Evolutionary conservation across 2,329 filamentous ascomycete genomes (phyloP), one percentile per base, ranked within the genome.

Genomic region (Ophiosphaerella korrae): DNA sequence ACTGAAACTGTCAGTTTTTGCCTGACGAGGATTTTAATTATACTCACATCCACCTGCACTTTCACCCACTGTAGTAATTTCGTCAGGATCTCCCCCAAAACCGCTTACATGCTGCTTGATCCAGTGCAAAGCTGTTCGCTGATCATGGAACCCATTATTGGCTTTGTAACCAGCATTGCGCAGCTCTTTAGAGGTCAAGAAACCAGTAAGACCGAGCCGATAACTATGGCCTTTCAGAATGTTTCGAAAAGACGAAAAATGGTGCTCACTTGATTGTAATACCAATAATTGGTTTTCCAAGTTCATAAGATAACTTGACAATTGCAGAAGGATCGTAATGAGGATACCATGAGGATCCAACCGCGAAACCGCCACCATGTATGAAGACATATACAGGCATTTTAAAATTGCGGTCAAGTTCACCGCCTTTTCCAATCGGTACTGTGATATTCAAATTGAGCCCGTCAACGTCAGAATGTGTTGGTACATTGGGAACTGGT

Each of bases 321-420:
- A 84, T 53, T 1, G 74, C 64, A 5, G 67, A 66, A 16, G 77
- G 66, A 52, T 83, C 77, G 55, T 80, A 82, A 33, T 83, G 78
- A 1, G 81, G 81, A 73, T 79, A 84, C 37, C 75, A 81, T 36
- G 76, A 80, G 3, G 78, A 78, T 2, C 81, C 82, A 2, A 78
- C 72, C 2, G 69, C 66, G 42, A 81, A 78, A 0, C 78, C 81
- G 9, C 82, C 81, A 0, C 82, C 82, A 51, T 84, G 80, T 4
- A 84, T 74, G 54, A 81, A 82, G 1, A 81, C 73, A 34, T 82
- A 72, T 0, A 83, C 80, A 0, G 81, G 82, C 2, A 83, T 66
- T 5, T 73, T 74, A 11, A 67, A 63, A 4, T 51, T 55, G 3
- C 49, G 36, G 24, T 62, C 52, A 12, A 70, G 57, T 3, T 34